Base-by-base conservation (phyloP, 2,329 filamentous ascomycete genomes). In the Niveomyces coronatus region DNA sequence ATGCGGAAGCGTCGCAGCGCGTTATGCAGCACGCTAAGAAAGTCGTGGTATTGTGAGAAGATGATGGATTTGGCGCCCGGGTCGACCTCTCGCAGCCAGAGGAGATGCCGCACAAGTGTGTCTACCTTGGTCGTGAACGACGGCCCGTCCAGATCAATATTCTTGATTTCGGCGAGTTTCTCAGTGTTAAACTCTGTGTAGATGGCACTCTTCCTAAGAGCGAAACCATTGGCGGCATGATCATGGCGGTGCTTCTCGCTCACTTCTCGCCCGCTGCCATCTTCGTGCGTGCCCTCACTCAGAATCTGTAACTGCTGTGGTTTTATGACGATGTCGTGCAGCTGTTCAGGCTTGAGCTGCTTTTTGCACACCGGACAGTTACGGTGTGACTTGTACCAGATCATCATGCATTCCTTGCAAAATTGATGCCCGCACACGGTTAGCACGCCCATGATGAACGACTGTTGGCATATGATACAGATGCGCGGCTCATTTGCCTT, bases 81-180 rank as follows among this genome's bases (percentile, higher is more conserved):
- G 48, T 95, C 87, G 33, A 84, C 76, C 47, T 82, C 69, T 3
- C 89, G 77, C 15, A 96, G 68, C 85, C 85, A 95, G 13, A 94
- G 60, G 3, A 96, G 61, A 55, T 96, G 91, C 3, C 85, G 74
- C 19, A 81, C 71, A 3, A 89, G 62, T 0, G 77, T 93, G 55
- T 95, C 87, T 14, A 96, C 80, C 58, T 96, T 98, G 1, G 85
- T 93, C 2, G 86, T 87, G 51, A 85, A 95, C 0, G 82, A 87
- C 2, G 71, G 72, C 0, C 74, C 74, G 9, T 76, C 62, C 1
- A 96, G 67, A 35, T 91, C 78, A 41, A 94, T 79, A 39, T 79
- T 76, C 50, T 87, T 85, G 54, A 98, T 94, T 52, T 89, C 77
- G 14, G 74, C 74, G 36, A 94, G 67, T 39, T 82, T 79, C 1